Percentiles rank a stretch among this genome's conserved stretches.
Conservation (phyloP, 345 rosid genomes). For the Firmiana major region DNA sequence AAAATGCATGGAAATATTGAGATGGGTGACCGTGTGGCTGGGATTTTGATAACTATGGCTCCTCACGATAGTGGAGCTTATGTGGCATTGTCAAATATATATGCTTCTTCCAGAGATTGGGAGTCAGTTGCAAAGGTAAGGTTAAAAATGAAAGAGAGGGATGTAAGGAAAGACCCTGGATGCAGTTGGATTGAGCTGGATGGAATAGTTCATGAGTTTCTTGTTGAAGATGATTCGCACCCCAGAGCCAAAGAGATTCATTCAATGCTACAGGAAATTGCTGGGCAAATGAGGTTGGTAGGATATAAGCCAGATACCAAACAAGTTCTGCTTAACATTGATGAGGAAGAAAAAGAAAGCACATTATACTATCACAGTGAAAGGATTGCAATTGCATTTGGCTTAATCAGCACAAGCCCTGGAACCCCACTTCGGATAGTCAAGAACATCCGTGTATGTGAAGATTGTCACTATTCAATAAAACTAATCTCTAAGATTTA, state of each 20-base stretch:
- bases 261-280: conserved; percentile 48
- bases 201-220: conserved; percentile 56
- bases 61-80: conserved; percentile 74
- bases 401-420: conserved; percentile 54
- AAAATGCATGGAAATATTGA: conserved; percentile 52
- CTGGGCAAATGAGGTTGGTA: conserved; percentile 30
- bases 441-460: conserved; percentile 67
- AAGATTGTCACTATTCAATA: conserved; percentile 65
- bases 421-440: conserved; percentile 43
- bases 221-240: conserved; percentile 65
- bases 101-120: conserved; percentile 59
- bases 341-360: conserved; percentile 51
- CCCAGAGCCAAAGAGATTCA: conserved; percentile 45
- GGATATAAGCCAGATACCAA: conserved; percentile 55
- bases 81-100: conserved; percentile 61
- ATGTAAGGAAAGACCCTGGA: conserved; percentile 69
- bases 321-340: conserved; percentile 51
- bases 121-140: conserved; percentile 57
- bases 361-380: conserved; percentile 60
- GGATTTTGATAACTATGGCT: conserved; percentile 43
- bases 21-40: conserved; percentile 56
- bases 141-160: conserved; percentile 61
- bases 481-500: conserved; percentile 63
- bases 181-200: conserved; percentile 68
- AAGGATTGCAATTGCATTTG: conserved; percentile 63